Base-by-base conservation (phyloP, 2,329 filamentous ascomycete genomes). In the Dactylellina haptotyla region DNA sequence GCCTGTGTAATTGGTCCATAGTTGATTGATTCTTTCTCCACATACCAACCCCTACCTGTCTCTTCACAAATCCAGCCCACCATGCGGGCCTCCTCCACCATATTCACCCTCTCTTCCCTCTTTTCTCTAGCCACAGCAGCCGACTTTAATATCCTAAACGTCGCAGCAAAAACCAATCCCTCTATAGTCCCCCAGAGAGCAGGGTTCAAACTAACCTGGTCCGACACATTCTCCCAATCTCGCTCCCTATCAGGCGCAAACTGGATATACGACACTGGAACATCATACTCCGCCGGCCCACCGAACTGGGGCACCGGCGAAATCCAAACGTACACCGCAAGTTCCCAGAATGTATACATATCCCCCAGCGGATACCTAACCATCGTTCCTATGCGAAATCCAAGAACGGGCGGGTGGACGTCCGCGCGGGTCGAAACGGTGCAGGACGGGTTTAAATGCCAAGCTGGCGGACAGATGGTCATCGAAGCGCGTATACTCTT, bases 231-330 rank as follows among this genome's bases (percentile, higher is more conserved):
- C 32, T 58, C 75, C 58, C 78, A 79, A 28, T 72, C 79, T 4
- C 79, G 80, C 3, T 80, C 82, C 2, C 80, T 81, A 26, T 45
- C 79, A 16, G 76, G 78, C 4, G 26, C 45, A 14, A 84, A 82
- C 76, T 85, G 84, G 84, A 79, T 79, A 30, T 73, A 82, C 51
- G 80, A 83, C 75, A 77, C 79, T 14, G 84, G 84, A 48, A 85
- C 82, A 0, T 75, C 76, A 10, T 86, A 85, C 75, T 80, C 83
- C 1, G 81, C 81, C 18, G 84, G 84, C 0, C 78, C 83, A 0
- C 62, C 78, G 8, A 79, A 82, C 74, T 85, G 84, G 84, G 84
- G 84, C 53, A 86, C 84, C 2, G 80, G 81, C 67, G 84, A 85
- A 77, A 78, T 82, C 20, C 79, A 85, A 77, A 80, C 79, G 0